Base-by-base conservation (phyloP, 805 yeast genomes). In the Wickerhamiella sorbophila region DNA sequence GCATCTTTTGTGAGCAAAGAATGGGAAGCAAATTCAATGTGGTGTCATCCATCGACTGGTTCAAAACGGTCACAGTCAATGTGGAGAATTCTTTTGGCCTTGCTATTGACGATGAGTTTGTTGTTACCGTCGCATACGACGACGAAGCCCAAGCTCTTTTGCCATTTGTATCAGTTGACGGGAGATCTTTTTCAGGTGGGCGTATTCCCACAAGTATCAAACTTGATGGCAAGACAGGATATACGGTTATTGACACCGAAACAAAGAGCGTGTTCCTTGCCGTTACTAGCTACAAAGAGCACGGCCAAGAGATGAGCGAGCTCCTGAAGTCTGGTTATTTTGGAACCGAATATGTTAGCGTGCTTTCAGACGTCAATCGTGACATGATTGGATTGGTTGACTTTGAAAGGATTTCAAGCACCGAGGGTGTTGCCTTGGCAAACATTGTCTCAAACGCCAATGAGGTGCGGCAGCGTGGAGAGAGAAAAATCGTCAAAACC, bases 311-410 rank as follows among this genome's bases (percentile, higher is more conserved):
- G 52, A 77, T 58, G 57, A 98, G 98, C 15, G 68, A 84, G 1
- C 62, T 91, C 16, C 65, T 91, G 54, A 88, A 88, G 54, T 84
- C 95, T 2, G 87, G 88, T 60, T 83, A 81, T 16, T 84, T 85
- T 52, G 98, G 98, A 47, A 85, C 96, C 0, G 74, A 80, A 4
- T 87, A 83, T 56, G 84, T 80, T 2, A 62, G 75, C 31, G 65
- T 86, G 2, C 66, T 80, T 45, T 71, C 69, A 8, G 62, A 73
- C 43, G 95, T 85, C 15, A 91, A 87, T 59, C 69, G 96, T 50
- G 75, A 86, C 49, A 44, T 47, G 4, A 52, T 49, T 3, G 97
- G 95, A 0, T 86, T 60, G 61, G 95, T 84, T 41, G 98, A 88
- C 61, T 88, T 78, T 59, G 97, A 91, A 55, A 76, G 79, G 50